These are phyloP conservation scores for Cordyceps javanica DNA, from an alignment of 2,329 filamentous ascomycete species.

Conservation along the genomic window DNA sequence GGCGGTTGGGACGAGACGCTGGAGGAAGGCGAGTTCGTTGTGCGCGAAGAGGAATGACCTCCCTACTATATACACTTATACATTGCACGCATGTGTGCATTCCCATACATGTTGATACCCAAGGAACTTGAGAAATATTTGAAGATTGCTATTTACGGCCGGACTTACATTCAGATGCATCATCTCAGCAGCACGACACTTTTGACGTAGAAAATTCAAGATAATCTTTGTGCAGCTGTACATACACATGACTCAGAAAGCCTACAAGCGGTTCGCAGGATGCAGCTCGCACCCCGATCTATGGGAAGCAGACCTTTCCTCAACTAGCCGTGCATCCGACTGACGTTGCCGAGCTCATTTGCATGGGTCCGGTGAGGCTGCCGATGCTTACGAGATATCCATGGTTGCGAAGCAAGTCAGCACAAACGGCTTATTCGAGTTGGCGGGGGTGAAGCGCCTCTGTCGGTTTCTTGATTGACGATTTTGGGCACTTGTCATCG, in stretches of 20 bases:
- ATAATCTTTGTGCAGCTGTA: neutral
- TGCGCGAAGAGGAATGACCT: slow-evolving; percentile 26
- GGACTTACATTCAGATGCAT: neutral
- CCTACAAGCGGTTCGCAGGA: neutral
- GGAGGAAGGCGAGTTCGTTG: slow-evolving; percentile 49
- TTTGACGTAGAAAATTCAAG: neutral
- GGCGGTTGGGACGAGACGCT: slow-evolving; percentile 85
- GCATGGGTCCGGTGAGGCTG: neutral
- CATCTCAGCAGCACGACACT: neutral
- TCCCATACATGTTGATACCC: slow-evolving; percentile 24
- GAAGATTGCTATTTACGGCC: slow-evolving; percentile 2
- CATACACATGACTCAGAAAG: neutral
- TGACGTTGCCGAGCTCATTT: neutral
- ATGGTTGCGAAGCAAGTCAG: neutral
- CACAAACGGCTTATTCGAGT: neutral
- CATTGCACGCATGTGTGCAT: neutral
- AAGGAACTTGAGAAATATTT: slow-evolving; percentile 12
- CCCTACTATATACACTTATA: neutral
- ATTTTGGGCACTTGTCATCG: no score
- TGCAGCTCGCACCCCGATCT: neutral
- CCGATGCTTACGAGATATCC: neutral
- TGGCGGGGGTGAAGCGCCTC: neutral
- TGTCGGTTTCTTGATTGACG: neutral
- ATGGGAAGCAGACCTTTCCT: neutral
- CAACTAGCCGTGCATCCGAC: neutral